phyloP scores from a whole-genome alignment of 2,329 filamentous ascomycete species.

The Didymella lethalis region DNA sequence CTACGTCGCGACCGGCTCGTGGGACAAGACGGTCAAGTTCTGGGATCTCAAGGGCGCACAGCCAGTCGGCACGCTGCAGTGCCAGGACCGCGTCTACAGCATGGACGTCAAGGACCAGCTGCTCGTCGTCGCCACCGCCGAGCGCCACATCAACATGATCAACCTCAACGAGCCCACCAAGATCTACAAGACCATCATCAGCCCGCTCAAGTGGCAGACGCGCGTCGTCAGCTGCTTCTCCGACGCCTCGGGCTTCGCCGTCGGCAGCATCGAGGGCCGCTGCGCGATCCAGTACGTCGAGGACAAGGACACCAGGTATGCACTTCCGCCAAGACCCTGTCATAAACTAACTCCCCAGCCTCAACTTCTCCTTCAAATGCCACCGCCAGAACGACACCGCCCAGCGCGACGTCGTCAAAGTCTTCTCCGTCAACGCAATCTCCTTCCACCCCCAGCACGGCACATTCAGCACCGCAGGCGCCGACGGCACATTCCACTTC shows the following conservation, averaged over 20 bases:
- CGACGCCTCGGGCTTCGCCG: slow-evolving; percentile 89
- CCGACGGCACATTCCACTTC: slow-evolving; percentile 96
- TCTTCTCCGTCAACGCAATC: slow-evolving; percentile 96
- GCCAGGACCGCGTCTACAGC: slow-evolving; percentile 83
- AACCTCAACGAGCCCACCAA: slow-evolving; percentile 87
- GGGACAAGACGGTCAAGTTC: slow-evolving; percentile 91
- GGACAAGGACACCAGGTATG: slow-evolving; percentile 80
- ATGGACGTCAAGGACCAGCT: slow-evolving; percentile 91
- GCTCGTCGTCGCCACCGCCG: slow-evolving; percentile 89
- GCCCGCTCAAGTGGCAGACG: slow-evolving; percentile 98
- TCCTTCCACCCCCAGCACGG: slow-evolving; percentile 96
- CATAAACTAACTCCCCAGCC: slow-evolving; percentile 49
- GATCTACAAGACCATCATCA: slow-evolving; percentile 96
- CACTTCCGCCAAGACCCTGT: neutral
- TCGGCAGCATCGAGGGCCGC: slow-evolving; percentile 94
- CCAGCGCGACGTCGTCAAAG: slow-evolving; percentile 76
- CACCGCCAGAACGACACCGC: slow-evolving; percentile 80
- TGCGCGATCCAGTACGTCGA: slow-evolving; percentile 99
- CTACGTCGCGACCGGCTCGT: slow-evolving; percentile 90
- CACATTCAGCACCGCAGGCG: slow-evolving; percentile 97
- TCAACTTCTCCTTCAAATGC: slow-evolving; percentile 99
- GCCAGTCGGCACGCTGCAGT: slow-evolving; percentile 71
- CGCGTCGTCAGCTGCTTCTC: slow-evolving; percentile 93
- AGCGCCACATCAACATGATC: slow-evolving; percentile 95
- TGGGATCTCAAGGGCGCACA: slow-evolving; percentile 75